Evolutionary conservation across 495 filamentous ascomycete genomes (phyloP), one percentile per base, ranked within the genome.

Genomic region (Chaetomidium leptoderma): DNA sequence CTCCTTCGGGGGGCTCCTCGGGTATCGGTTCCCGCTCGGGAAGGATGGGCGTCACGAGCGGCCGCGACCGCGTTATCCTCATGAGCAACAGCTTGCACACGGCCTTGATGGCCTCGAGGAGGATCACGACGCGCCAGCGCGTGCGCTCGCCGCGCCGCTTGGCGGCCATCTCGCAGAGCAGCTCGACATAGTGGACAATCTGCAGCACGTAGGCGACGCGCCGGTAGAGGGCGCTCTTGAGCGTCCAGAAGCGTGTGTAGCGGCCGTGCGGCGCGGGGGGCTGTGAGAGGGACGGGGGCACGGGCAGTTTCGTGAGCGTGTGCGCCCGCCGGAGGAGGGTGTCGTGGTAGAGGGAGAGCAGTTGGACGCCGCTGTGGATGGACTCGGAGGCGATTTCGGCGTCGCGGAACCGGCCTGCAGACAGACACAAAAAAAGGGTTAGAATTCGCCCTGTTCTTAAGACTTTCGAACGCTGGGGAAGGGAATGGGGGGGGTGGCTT

Each of bases 301-400:
- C 44, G 61, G 73, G 70, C n/a, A 72, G 55, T 57, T 64, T 79
- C 62, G 66, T 79, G 65, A 73, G 69, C 62, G 70, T 72, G 76
- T 74, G 54, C 24, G 87, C 85, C 63, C 83, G 80, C 49, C 85
- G 81, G 24, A 98, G 89, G 39, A 98, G 83, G 36, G 86, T 83
- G 71, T 97, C 92, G 78, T 97, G 92, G 73, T 97, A 97, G 57
- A 97, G 80, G 11, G 92, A 92, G 55, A 98, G 81, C 13, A 98
- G 79, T 65, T 95, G 90, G 32, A 97, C 86, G 55, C 84, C 83
- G 39, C 86, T 90, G 65, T 98, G 91, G 19, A 97, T 81, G 52
- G 88, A 91, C 76, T 98, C 93, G 60, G 93, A 96, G 57, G 92
- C 86, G 62, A 97, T 83, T 69, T 96, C 92, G 33, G 91, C 89